phyloP scores from a whole-genome alignment of 495 filamentous ascomycete species.

The Penicillium waksmanii region DNA sequence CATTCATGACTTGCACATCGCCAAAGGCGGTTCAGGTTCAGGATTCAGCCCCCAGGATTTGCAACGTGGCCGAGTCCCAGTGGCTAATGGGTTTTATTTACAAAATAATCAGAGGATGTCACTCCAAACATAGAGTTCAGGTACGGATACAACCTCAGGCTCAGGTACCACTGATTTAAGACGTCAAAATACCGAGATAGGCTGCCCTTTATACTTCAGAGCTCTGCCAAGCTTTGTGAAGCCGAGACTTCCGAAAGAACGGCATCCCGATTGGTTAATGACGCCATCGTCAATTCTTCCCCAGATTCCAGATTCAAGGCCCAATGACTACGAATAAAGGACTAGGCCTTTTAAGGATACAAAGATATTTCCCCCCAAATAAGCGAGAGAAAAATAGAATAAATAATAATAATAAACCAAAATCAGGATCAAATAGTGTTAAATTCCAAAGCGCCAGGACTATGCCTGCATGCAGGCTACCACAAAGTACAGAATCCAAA shows the following conservation, averaged over 20 bases:
- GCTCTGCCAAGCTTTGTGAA: slow-evolving; percentile 8
- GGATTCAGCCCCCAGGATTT: not conserved
- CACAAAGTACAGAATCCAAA: slow-evolving; percentile 24
- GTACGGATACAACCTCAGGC: not conserved
- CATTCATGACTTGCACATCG: too few relatives aligned
- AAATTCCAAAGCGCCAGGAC: slow-evolving; percentile 20
- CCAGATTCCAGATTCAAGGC: too few relatives aligned
- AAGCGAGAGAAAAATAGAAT: not conserved
- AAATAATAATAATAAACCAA: not conserved
- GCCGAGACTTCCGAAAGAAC: slow-evolving; percentile 11
- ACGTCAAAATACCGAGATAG: not conserved
- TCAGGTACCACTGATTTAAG: not conserved
- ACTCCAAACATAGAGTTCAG: not conserved
- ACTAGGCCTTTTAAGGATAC: too few relatives aligned
- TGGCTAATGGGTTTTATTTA: too few relatives aligned
- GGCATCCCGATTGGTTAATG: slow-evolving; percentile 19
- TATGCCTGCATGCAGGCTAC: slow-evolving; percentile 22
- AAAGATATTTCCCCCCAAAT: not conserved
- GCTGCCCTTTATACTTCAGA: slow-evolving; percentile 11
- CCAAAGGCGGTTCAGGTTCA: not conserved
- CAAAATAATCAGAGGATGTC: too few relatives aligned
- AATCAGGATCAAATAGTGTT: slow-evolving; percentile 5
- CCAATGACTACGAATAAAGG: too few relatives aligned
- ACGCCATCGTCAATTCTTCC: not conserved
- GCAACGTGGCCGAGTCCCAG: too few relatives aligned